phyloP scores from a whole-genome alignment of 106 monocot species.

The Acorus gramineus region DNA sequence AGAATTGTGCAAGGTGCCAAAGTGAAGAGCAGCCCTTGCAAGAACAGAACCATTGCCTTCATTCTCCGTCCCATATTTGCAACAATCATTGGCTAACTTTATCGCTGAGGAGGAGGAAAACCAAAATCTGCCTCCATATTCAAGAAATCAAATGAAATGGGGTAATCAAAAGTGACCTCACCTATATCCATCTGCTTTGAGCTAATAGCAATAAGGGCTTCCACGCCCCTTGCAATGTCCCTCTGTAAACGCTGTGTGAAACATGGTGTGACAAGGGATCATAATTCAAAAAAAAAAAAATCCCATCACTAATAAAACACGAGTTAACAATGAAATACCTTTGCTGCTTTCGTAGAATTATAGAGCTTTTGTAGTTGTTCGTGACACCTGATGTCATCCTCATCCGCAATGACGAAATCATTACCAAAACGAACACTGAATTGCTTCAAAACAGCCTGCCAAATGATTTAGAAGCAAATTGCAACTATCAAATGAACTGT shows the following conservation, averaged over 20 bases:
- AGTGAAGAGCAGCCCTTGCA: constrained; percentile 58
- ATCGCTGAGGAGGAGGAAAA: constrained; percentile 33
- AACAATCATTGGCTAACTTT: constrained; percentile 75
- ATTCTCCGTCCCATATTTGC: constrained; percentile 65
- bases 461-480: too few species aligned
- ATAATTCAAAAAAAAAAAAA: neutral
- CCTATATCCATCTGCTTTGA: constrained; percentile 83
- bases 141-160: neutral
- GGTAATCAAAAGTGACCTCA: constrained; percentile 12
- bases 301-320: neutral
- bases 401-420: constrained; percentile 45
- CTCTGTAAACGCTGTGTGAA: constrained; percentile 66
- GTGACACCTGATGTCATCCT: constrained; percentile 55
- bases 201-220: constrained; percentile 54
- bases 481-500: too few species aligned
- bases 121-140: neutral
- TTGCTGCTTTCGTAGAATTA: constrained; percentile 65
- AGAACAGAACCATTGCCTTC: constrained; percentile 51
- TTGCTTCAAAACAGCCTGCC: constrained; percentile 73
- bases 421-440: constrained; percentile 54
- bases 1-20: constrained; percentile 62
- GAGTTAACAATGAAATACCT: constrained; percentile 28
- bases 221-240: constrained; percentile 52
- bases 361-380: constrained; percentile 71
- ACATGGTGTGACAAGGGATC: neutral